These are phyloP conservation scores for Diddensiella transvaalensis DNA, from an alignment of 805 yeast species.

Conservation along the genomic window DNA sequence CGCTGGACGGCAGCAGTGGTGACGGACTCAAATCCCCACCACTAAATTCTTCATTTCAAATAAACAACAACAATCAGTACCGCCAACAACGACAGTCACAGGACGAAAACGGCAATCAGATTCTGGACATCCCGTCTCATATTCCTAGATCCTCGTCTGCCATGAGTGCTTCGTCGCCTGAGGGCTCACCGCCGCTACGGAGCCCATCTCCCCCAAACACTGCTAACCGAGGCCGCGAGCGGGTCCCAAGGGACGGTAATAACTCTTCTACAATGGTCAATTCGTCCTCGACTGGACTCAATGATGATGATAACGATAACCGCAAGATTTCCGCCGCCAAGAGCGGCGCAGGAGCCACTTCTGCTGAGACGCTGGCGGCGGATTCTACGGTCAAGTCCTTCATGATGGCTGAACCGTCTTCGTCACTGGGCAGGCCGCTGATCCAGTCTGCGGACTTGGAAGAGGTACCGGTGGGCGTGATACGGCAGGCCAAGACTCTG, in stretches of 20 bases:
- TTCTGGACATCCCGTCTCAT: constrained; percentile 10
- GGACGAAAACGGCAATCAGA: not conserved
- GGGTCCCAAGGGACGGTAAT: not conserved
- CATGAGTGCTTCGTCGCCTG: constrained; percentile 20
- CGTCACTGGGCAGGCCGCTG: not conserved
- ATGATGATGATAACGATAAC: not conserved
- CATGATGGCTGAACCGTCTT: constrained; percentile 1
- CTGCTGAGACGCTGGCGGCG: not conserved
- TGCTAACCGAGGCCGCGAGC: constrained; percentile 1
- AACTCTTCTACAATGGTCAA: too few relatives aligned
- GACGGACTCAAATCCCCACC: not conserved
- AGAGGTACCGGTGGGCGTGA: constrained; percentile 93
- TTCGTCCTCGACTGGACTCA: not conserved
- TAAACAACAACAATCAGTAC: constrained; percentile 2
- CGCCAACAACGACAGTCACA: not conserved
- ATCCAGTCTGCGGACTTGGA: constrained; percentile 86
- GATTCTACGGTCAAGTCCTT: not conserved
- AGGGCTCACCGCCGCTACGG: constrained; percentile 3
- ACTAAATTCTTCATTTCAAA: too few relatives aligned
- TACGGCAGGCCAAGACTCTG: constrained; percentile 74
- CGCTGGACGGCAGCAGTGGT: not conserved
- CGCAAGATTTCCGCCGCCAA: not conserved
- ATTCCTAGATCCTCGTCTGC: constrained; percentile 19
- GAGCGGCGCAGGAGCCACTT: too few relatives aligned
- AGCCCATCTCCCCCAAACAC: not conserved